These are phyloP conservation scores for Entoloma clypeatum DNA, from an alignment of 1,284 basidiomycete species.

Conservation along the genomic window DNA sequence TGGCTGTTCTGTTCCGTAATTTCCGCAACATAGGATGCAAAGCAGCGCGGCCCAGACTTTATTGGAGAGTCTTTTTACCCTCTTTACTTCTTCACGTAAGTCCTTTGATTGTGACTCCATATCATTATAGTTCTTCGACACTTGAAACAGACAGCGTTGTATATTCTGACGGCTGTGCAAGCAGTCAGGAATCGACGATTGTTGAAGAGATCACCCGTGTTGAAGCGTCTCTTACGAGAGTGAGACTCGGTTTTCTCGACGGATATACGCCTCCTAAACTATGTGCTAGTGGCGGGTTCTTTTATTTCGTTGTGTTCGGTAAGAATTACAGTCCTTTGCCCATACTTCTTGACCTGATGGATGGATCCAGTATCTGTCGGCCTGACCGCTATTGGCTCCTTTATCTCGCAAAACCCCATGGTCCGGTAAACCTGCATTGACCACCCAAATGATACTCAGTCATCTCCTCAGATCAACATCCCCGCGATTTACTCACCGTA, in stretches of 20 bases:
- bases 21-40: constrained; percentile 28
- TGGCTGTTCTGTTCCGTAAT: constrained; percentile 4
- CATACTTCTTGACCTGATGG: neutral
- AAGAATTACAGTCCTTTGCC: neutral
- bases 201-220: constrained; percentile 29
- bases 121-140: constrained; percentile 1
- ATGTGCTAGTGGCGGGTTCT: constrained; percentile 28
- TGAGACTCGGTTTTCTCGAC: constrained; percentile 17
- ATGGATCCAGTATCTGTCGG: constrained; percentile 29
- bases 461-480: constrained; percentile 27
- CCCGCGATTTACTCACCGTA: constrained; percentile 24
- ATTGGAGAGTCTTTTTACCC: constrained; percentile 35
- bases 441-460: neutral
- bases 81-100: constrained; percentile 36
- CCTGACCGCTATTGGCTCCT: constrained; percentile 32
- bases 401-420: constrained; percentile 26
- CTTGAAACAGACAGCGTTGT: constrained; percentile 29
- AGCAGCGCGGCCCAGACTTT: constrained; percentile 26
- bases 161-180: constrained; percentile 30
- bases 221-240: constrained; percentile 37
- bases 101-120: neutral
- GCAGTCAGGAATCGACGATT: constrained; percentile 31
- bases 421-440: constrained; percentile 18
- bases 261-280: constrained; percentile 1
- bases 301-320: constrained; percentile 35